phyloP scores from a whole-genome alignment of 768 basidiomycete genomes.

The Boletus fagicola region DNA sequence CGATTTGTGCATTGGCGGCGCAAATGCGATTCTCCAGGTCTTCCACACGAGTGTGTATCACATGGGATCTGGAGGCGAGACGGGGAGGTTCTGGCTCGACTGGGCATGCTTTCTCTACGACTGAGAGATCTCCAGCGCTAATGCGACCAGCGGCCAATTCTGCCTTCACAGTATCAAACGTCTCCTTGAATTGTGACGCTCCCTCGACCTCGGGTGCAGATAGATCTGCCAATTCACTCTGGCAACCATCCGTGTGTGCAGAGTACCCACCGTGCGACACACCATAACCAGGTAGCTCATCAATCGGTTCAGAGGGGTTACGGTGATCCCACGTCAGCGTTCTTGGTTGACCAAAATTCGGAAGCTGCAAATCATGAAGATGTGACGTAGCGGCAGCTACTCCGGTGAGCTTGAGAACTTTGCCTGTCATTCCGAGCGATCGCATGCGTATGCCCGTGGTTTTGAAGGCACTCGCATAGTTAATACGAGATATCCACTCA shows the following conservation, averaged over 20 bases:
- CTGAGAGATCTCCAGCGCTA: slow-evolving; percentile 29
- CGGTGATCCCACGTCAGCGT: slow-evolving; percentile 43
- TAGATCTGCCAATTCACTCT: slow-evolving; percentile 27
- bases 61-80: slow-evolving; percentile 49
- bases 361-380: slow-evolving; percentile 62
- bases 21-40: slow-evolving; percentile 62
- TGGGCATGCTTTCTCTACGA: slow-evolving; percentile 13
- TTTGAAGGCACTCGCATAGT: slow-evolving; percentile 93
- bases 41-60: slow-evolving; percentile 58
- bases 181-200: slow-evolving; percentile 70
- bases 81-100: slow-evolving; percentile 25
- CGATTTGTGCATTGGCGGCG: slow-evolving; percentile 55
- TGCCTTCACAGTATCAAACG: slow-evolving; percentile 85
- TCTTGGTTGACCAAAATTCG: slow-evolving; percentile 24
- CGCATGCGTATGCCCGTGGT: slow-evolving; percentile 81
- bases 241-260: slow-evolving; percentile 30
- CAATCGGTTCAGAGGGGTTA: slow-evolving; percentile 40
- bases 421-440: slow-evolving; percentile 61
- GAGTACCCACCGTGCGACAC: slow-evolving; percentile 28
- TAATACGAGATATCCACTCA: slow-evolving; percentile 88
- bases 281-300: slow-evolving; percentile 26
- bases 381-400: slow-evolving; percentile 85
- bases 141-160: slow-evolving; percentile 61
- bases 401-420: slow-evolving; percentile 74
- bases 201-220: slow-evolving; percentile 56